A percentile compares a stretch with the other conserved stretches of the same genome.
Evolutionary conservation across 768 basidiomycete species (phyloP).

Genomic region (Solioccasus polychromus): DNA sequence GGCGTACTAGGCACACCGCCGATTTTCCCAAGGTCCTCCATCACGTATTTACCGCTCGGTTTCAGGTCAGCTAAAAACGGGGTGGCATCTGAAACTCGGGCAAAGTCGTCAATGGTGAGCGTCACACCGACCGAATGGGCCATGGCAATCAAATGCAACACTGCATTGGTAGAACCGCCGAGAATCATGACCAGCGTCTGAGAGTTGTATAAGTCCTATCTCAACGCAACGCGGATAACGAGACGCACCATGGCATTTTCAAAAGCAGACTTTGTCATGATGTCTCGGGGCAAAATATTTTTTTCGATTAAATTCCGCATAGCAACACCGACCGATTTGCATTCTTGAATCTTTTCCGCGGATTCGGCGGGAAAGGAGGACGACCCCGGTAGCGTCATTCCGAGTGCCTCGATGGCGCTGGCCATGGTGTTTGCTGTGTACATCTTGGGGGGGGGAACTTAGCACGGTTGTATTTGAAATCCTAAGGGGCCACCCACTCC

Average conservation of each 20-base stretch:
- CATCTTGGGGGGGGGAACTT: slow-evolving; percentile 54
- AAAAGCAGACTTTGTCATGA: slow-evolving; percentile 96
- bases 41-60: slow-evolving; percentile 97
- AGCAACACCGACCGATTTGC: slow-evolving; percentile 70
- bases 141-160: slow-evolving; percentile 94
- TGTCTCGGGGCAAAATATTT: slow-evolving; percentile 90
- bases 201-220: slow-evolving; percentile 3
- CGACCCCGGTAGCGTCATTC: slow-evolving; percentile 96
- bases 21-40: slow-evolving; percentile 95
- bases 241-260: slow-evolving; percentile 90
- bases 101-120: slow-evolving; percentile 90
- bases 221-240: slow-evolving; percentile 7
- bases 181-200: slow-evolving; percentile 95
- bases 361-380: slow-evolving; percentile 96
- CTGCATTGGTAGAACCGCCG: slow-evolving; percentile 97
- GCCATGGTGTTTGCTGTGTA: slow-evolving; percentile 99
- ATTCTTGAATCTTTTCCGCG: slow-evolving; percentile 83
- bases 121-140: slow-evolving; percentile 93
- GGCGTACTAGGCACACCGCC: slow-evolving; percentile 95
- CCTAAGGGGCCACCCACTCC: slow-evolving; percentile 60
- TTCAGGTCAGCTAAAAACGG: slow-evolving; percentile 97
- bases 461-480: slow-evolving; percentile 1
- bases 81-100: slow-evolving; percentile 83
- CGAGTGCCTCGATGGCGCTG: slow-evolving; percentile 89
- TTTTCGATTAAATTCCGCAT: slow-evolving; percentile 87